Base-by-base conservation (phyloP, 257 asterid species). In the Solanum microdontum region DNA sequence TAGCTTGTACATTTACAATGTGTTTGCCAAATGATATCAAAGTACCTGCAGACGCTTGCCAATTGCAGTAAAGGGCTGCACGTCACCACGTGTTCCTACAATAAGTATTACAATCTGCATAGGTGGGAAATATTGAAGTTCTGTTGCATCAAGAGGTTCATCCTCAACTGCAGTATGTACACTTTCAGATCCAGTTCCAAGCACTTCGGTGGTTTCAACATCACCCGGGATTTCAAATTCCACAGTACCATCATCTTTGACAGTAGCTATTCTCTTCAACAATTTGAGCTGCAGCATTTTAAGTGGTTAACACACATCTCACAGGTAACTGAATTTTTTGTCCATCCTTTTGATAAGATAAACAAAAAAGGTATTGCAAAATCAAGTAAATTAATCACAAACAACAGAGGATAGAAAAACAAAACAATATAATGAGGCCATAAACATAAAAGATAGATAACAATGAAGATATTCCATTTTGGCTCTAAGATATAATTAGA, bases 61-160 rank as follows among this genome's bases (percentile, higher is more conserved):
- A 91, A 96, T 96, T 77, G 99, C 99, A 90, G 94, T 94, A 93
- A 96, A 96, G 40, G 99, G 99, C 91, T 95, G 99, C 85, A 96
- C 99, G 88, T 96, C 99, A 74, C 99, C 99, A 80, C 99, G 96
- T 77, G 99, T 96, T 90, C 98, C 99, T 88, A 96, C 99, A 87
- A 96, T 96, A 86, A 96, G 99, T 91, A 96, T 94, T 51, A 94
- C 99, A 85, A 96, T 94, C 89, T 95, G 98, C 92, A 97, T 24
- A 37, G 98, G 98, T 36, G 94, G 99, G 89, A 97, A 90, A 88
- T 95, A 86, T 73, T 92, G 95, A 89, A 94, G 90, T 76, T 94
- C 97, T 88, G 90, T 82, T 60, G 92, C 92, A 91, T 97, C 98
- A 89, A 89, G 92, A 91, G 90, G 91, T 79, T 92, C 96, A 37